Percentiles rank a stretch among this genome's conserved stretches.
Conservation (phyloP, 805 yeast genomes). For the Metschnikowia corniflorae region DNA sequence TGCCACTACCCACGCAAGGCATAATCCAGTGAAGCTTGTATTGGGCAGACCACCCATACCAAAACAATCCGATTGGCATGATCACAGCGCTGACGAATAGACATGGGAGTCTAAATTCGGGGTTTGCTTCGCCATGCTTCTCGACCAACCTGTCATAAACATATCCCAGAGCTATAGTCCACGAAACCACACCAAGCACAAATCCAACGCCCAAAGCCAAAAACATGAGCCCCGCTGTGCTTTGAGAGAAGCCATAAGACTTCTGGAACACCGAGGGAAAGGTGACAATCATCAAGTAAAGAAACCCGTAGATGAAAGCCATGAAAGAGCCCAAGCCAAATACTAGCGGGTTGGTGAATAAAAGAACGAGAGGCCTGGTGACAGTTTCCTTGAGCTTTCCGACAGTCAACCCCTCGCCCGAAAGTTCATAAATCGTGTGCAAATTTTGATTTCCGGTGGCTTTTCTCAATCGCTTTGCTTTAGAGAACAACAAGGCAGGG, state of each 20-base stretch:
- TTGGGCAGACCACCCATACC: constrained; percentile 42
- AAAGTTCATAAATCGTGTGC: constrained; percentile 37
- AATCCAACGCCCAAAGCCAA: constrained; percentile 39
- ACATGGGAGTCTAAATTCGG: constrained; percentile 38
- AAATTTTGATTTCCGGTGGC: constrained; percentile 34
- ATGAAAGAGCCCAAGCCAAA: constrained; percentile 39
- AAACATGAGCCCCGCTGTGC: constrained; percentile 36
- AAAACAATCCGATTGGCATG: constrained; percentile 35
- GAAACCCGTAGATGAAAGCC: constrained; percentile 41
- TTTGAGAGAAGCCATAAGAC: constrained; percentile 31
- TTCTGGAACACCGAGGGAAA: constrained; percentile 32
- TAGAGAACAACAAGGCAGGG: constrained; percentile 29
- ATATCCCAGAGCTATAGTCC: constrained; percentile 27
- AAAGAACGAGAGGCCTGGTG: constrained; percentile 31
- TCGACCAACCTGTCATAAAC: constrained; percentile 24
- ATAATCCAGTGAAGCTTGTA: constrained; percentile 36
- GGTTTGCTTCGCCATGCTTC: constrained; percentile 33
- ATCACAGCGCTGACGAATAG: constrained; percentile 30
- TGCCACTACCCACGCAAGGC: constrained; percentile 35
- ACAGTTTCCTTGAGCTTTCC: constrained; percentile 24
- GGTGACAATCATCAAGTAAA: constrained; percentile 40
- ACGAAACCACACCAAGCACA: constrained; percentile 27
- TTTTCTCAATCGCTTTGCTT: constrained; percentile 27
- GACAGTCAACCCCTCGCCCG: constrained; percentile 25
- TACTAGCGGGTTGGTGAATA: constrained; percentile 36